Evolutionary conservation across 441 rosid genomes (phyloP), one percentile per base, ranked within the genome.

Genomic region (Gossypium gossypioides): DNA sequence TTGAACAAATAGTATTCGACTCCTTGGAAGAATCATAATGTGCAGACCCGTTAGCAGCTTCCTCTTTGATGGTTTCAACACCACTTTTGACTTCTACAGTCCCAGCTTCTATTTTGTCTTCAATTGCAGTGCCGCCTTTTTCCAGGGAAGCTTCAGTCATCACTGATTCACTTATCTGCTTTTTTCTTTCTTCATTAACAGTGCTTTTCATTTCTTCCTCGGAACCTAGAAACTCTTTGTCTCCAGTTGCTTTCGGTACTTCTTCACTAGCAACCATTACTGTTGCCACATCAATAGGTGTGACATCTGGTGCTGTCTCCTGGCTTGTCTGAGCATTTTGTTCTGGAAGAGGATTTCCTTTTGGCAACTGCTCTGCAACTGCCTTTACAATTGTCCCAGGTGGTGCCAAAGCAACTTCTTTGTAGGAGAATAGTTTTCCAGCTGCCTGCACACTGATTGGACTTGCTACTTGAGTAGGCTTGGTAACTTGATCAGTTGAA

Each of bases 381-480:
- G 88, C 84, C 86, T 92, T 96, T 71, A 91, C 98, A 77, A 96
- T 90, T 25, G 96, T 90, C 74, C 99, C 97, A 32, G 96, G 99
- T 57, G 96, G 97, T 68, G 98, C 98, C 82, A 93, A 77, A 69
- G 99, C 99, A 80, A 96, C 99, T 86, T 96, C 99, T 80, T 96
- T 96, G 80, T 96, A 96, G 80, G 99, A 91, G 84, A 96, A 93
- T 55, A 87, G 84, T 79, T 89, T 96, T 79, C 99, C 99, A 67
- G 88, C 87, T 72, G 92, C 89, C 75, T 86, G 88, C 76, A 85
- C 87, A 73, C 84, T 87, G 75, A 90, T 79, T 29, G 93, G 82
- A 79, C 84, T 84, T 73, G 82, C 67, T 37, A 74, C 62, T 12
- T 86, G 72, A 69, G 85, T 68, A 37, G 87, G 75, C 84, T 88